phyloP scores from a whole-genome alignment of 2,329 filamentous ascomycete genomes.

The Fonsecaea multimorphosa region DNA sequence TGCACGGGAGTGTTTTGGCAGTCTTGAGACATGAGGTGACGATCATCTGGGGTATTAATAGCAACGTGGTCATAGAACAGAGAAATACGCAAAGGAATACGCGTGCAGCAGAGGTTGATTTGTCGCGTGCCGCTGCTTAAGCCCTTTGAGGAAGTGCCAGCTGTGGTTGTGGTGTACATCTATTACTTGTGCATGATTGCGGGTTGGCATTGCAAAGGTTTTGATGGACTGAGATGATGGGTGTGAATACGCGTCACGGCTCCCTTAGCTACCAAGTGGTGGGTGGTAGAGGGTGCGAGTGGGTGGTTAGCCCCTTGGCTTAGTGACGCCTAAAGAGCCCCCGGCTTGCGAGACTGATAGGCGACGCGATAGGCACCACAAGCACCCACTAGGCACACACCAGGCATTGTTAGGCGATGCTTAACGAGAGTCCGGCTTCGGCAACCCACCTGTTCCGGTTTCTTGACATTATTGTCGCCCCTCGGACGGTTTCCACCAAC shows the following conservation, averaged over 20 bases:
- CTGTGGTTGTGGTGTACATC: background rate
- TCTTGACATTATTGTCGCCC: background rate
- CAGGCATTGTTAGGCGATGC: background rate
- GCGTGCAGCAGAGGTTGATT: background rate
- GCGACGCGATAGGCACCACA: background rate
- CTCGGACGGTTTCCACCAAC: conserved; percentile 7
- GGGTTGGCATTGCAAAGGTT: background rate
- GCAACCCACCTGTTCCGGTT: background rate
- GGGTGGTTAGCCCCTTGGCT: background rate
- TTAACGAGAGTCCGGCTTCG: background rate
- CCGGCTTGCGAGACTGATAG: background rate
- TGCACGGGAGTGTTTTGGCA: background rate
- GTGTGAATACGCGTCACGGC: conserved; percentile 4
- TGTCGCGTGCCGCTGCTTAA: background rate
- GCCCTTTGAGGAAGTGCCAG: background rate
- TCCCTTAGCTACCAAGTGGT: background rate
- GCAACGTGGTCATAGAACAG: background rate
- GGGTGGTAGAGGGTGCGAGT: too few relatives aligned
- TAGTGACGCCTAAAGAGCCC: background rate
- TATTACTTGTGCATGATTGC: background rate
- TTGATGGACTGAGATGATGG: background rate
- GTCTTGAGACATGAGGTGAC: background rate
- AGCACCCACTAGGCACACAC: background rate
- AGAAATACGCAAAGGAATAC: background rate
- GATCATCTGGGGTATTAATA: background rate